Conservation (phyloP, 768 basidiomycete genomes). For the Termitomyces sp. region DNA sequence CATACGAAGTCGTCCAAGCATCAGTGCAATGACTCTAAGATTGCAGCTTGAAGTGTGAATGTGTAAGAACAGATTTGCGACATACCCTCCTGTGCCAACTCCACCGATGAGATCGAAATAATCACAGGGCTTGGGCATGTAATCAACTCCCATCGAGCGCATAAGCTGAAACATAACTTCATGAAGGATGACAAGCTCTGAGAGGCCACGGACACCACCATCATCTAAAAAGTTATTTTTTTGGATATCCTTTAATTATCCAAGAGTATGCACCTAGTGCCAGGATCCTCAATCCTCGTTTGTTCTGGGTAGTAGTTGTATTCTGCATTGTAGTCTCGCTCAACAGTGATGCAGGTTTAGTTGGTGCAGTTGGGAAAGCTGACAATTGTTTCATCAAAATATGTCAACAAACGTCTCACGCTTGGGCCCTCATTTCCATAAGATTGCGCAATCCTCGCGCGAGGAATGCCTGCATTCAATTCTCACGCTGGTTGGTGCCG, state of each 20-base stretch:
- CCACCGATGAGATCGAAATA: not conserved
- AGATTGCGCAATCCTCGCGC: too few species aligned
- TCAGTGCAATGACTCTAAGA: not conserved
- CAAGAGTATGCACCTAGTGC: not conserved
- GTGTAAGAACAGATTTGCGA: not conserved
- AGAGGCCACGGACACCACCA: not conserved
- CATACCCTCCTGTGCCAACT: not conserved
- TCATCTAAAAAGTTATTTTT: not conserved
- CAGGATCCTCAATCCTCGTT: not conserved
- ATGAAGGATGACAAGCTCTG: not conserved
- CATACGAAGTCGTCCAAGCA: not conserved
- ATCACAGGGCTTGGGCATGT: not conserved
- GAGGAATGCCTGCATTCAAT: too few species aligned
- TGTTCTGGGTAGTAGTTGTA: too few species aligned
- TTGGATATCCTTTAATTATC: too few species aligned
- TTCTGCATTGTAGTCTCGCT: too few species aligned
- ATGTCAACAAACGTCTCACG: too few species aligned
- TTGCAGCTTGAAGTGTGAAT: not conserved
- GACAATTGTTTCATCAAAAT: too few species aligned
- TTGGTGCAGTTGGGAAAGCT: too few species aligned
- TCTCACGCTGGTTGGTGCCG: too few species aligned
- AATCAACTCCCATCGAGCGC: not conserved
- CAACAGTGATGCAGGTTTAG: too few species aligned
- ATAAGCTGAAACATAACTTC: not conserved
- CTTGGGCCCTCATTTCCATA: too few species aligned